These are phyloP conservation scores for Suillus alpinus DNA, from an alignment of 768 basidiomycete species.

Conservation along the genomic window DNA sequence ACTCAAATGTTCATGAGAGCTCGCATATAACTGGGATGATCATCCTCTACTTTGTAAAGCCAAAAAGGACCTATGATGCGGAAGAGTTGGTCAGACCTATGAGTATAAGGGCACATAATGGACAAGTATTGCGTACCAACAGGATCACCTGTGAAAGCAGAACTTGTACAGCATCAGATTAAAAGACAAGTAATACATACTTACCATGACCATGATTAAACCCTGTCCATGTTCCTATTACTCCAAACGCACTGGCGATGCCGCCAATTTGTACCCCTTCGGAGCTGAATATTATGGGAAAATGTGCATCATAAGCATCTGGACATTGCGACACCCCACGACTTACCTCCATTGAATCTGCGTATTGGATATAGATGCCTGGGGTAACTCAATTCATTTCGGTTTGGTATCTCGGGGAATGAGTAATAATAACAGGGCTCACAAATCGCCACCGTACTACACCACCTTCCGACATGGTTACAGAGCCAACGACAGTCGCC, in stretches of 20 bases:
- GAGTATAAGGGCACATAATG: not conserved
- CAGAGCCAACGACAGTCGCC: conserved; percentile 47
- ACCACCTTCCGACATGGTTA: conserved; percentile 45
- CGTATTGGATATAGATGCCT: conserved; percentile 55
- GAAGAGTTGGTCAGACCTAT: conserved; percentile 2
- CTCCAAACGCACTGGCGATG: conserved; percentile 61
- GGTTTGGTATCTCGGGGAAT: not conserved
- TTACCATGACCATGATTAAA: conserved; percentile 54
- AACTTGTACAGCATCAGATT: not conserved
- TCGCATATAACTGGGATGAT: conserved; percentile 36
- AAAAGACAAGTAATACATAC: conserved; percentile 3
- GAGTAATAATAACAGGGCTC: conserved; percentile 24
- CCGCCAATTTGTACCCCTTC: conserved; percentile 67
- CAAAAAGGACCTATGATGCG: conserved; percentile 59
- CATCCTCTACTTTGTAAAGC: conserved; percentile 59
- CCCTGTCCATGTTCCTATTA: conserved; percentile 69
- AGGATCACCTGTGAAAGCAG: conserved; percentile 48
- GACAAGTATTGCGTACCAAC: conserved; percentile 44
- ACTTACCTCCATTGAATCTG: conserved; percentile 59
- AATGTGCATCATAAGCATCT: conserved; percentile 4
- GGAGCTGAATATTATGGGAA: conserved; percentile 41
- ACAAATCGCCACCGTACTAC: conserved; percentile 60
- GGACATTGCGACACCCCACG: not conserved
- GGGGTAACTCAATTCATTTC: conserved; percentile 12
- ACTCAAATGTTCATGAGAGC: conserved; percentile 8